Conservation (phyloP, 768 basidiomycete genomes). For the Rhizopogon vulgaris region DNA sequence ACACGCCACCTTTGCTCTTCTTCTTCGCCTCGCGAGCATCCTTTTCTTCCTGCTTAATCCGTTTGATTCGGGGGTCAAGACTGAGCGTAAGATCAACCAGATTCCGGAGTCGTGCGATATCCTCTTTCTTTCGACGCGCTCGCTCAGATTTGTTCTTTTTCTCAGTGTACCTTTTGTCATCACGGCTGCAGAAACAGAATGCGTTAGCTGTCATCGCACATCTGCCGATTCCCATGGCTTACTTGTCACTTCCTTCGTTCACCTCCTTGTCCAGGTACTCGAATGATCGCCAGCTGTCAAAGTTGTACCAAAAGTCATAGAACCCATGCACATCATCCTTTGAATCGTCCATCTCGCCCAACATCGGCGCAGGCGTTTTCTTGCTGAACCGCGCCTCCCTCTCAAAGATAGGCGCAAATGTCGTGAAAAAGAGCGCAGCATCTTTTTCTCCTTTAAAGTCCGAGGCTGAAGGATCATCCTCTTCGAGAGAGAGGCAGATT, state of each 20-base stretch:
- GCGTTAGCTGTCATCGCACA: not conserved
- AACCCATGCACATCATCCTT: conserved; percentile 86
- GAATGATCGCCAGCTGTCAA: conserved; percentile 97
- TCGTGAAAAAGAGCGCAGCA: conserved; percentile 60
- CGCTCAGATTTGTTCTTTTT: conserved; percentile 99
- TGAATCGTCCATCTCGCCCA: conserved; percentile 64
- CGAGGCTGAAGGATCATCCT: conserved; percentile 64
- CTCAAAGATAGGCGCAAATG: conserved; percentile 79
- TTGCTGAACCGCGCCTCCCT: conserved; percentile 92
- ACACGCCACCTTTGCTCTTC: conserved; percentile 39
- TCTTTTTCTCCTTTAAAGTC: conserved; percentile 53
- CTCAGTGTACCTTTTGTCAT: conserved; percentile 98
- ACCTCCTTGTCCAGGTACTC: conserved; percentile 98
- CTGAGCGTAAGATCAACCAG: conserved; percentile 83
- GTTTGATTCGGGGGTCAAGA: conserved; percentile 91
- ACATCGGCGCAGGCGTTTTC: conserved; percentile 71
- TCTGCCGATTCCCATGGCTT: conserved; percentile 19
- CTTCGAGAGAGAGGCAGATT: conserved; percentile 61
- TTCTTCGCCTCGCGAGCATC: conserved; percentile 91
- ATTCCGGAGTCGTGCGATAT: conserved; percentile 80
- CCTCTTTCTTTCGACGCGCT: conserved; percentile 94
- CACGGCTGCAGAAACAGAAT: conserved; percentile 58
- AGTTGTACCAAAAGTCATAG: conserved; percentile 99
- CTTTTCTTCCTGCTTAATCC: conserved; percentile 95
- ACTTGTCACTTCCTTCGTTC: conserved; percentile 96